Conservation (phyloP, 2,329 filamentous ascomycete genomes). For the Colletotrichum sp. region DNA sequence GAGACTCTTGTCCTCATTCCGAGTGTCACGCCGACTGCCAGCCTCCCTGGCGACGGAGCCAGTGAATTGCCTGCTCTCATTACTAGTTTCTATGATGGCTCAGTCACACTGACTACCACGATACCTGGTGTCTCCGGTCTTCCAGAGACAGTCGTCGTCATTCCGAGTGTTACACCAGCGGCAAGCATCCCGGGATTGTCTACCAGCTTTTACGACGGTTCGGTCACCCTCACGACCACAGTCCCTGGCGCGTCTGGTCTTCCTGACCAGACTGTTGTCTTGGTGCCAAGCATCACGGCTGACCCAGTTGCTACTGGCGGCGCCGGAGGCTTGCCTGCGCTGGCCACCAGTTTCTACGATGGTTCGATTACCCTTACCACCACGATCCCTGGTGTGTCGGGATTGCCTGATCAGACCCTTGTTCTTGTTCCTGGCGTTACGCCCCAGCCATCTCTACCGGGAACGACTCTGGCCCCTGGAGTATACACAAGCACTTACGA, state of each 20-base stretch:
- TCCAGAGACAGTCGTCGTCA: background rate
- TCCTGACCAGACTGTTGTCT: background rate
- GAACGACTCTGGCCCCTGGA: background rate
- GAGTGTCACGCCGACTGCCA: background rate
- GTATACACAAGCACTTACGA: background rate
- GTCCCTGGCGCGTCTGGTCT: background rate
- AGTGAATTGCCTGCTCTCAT: background rate
- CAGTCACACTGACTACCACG: background rate
- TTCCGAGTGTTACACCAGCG: background rate
- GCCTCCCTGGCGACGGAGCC: background rate
- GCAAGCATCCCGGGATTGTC: background rate
- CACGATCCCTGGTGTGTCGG: background rate
- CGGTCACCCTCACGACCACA: background rate
- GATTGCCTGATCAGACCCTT: background rate
- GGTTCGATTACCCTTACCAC: background rate
- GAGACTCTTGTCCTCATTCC: background rate
- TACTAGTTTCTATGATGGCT: background rate
- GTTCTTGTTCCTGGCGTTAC: background rate
- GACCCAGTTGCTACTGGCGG: background rate
- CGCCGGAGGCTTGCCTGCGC: background rate
- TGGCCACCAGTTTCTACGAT: background rate
- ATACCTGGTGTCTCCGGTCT: background rate
- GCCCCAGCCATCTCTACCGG: background rate
- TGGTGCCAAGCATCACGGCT: background rate
- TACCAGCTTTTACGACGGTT: background rate